Base-by-base conservation (phyloP, 208 protist species). In the Acanthamoeba pearcei region DNA sequence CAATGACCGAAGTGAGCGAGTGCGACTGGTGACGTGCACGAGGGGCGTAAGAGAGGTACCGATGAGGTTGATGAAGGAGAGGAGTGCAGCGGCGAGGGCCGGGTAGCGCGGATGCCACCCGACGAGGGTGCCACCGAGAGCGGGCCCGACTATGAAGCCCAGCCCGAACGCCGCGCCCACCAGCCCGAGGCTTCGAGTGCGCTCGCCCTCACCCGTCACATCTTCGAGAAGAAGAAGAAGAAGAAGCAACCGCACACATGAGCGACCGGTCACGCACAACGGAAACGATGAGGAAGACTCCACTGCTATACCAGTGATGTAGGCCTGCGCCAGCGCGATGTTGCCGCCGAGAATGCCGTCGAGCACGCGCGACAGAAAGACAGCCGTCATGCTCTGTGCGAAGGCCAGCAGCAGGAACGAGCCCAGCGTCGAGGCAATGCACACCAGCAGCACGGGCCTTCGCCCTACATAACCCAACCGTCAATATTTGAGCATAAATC, bases 271-370 rank as follows among this genome's bases (percentile, higher is more conserved):
- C 6, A 24, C 32, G 74, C 32, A 10, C 22, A 51, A 55, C 15
- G 24, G 29, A 80, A 29, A 42, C 15, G 29, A 85, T 24, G 10
- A 78, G 70, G 27, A 2, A 78, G 22, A 78, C n/a, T 15, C 76
- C 2, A 38, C 70, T 46, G 2, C 35, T 38, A 38, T 86, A 90
- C 82, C 82, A 15, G 82, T 68, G 32, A 90, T 90, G 53, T 90
- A 90, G 53, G 82, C 82, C 82, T 90, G 82, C 4, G 82, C 82
- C 53, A 90, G 32, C 13, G 82, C 49, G n/a, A 90, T 90, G 57
- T 90, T 90, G 82, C 82, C 82, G n/a, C 82, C 82, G 29, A 90
- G 57, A 17, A 90, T 60, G 29, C 82, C 82, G 55, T 90, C 82
- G 29, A 90, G 46, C 8, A 90, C 51, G 55, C 82, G 82, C 19